Base-by-base conservation (phyloP, 164 flowering plant species). In the Protea cynaroides region DNA sequence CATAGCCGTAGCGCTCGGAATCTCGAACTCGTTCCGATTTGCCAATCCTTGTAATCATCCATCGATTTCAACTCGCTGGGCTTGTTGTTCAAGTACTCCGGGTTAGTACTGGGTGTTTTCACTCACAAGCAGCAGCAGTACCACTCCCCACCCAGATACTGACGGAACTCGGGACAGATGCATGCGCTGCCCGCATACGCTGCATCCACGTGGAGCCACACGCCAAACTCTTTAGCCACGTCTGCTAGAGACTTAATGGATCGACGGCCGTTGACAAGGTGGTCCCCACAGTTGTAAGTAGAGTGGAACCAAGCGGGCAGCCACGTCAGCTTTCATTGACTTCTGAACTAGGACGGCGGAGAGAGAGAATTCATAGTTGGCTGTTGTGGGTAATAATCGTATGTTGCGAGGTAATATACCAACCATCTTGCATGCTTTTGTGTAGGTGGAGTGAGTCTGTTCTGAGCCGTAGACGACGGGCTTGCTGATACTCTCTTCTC, bases 21-120 rank as follows among this genome's bases (percentile, higher is more conserved):
- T 53, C 76, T 62, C 1, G 86, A 71, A n/a, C 87, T 77, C 6
- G 79, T 65, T 0, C 79, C 81, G 24, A 86, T 66, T 56, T 87
- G 92, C 92, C 89, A 87, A 59, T 87, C 92, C 59, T 85, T 83
- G 58, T 73, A 86, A 46, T 86, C 92, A 12, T 84, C 81, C 7
- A 84, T 88, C 49, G 54, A 53, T 21, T 74, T 60, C 0, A 77
- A 76, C 52, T 82, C 86, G 29, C 76, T 84, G 1, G 72, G 69
- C 36, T 77, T 76, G 74, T 85, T 85, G 43, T 64, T 78, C 59
- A 85, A 64, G 55, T 79, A 82, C 74, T 83, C 87, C 7, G 89
- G 86, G 56, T 78, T 69, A 1, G 83, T 80, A 46, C 74, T 68
- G 25, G 83, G 40, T 0, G 84, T 81, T 11, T 52, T 64, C 1